These are phyloP conservation scores for Triticum dicoccoides DNA, from an alignment of 176 grass and related monocot genomes.

Conservation along the genomic window DNA sequence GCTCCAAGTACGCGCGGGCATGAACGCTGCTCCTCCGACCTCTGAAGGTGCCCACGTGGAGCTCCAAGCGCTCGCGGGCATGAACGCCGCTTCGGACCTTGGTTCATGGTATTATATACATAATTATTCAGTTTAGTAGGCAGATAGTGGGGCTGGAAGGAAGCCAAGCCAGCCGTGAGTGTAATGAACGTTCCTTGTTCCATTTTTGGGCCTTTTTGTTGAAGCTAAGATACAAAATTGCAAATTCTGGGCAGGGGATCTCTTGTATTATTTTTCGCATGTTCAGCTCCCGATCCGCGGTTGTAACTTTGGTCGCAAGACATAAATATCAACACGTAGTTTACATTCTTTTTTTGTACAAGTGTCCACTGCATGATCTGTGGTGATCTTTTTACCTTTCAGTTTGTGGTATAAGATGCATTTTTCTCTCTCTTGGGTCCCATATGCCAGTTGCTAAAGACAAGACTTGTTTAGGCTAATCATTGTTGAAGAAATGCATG, in stretches of 20 bases:
- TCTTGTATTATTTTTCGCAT: conserved; percentile 28
- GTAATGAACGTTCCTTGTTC: conserved; percentile 42
- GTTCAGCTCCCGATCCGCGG: background rate
- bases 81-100: conserved; percentile 29
- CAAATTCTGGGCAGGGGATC: conserved; percentile 13
- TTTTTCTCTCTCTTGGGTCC: background rate
- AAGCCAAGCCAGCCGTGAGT: conserved; percentile 49
- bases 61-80: conserved; percentile 55
- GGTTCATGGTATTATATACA: conserved; percentile 39
- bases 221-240: conserved; percentile 40
- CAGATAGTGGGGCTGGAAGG: conserved; percentile 53
- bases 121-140: conserved; percentile 39
- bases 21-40: conserved; percentile 34
- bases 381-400: background rate
- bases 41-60: conserved; percentile 74
- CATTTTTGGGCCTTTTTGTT: conserved; percentile 40
- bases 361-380: background rate
- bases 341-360: conserved; percentile 23
- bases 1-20: conserved; percentile 57
- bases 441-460: background rate
- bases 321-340: conserved; percentile 33
- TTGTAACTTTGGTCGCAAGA: conserved; percentile 28
- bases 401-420: background rate
- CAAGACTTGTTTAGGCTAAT: background rate
- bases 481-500: background rate